Percentiles rank a stretch among this genome's conserved stretches.
Evolutionary conservation across 2,329 filamentous ascomycete species (phyloP).

Genomic region (Nectriaceae sp.): DNA sequence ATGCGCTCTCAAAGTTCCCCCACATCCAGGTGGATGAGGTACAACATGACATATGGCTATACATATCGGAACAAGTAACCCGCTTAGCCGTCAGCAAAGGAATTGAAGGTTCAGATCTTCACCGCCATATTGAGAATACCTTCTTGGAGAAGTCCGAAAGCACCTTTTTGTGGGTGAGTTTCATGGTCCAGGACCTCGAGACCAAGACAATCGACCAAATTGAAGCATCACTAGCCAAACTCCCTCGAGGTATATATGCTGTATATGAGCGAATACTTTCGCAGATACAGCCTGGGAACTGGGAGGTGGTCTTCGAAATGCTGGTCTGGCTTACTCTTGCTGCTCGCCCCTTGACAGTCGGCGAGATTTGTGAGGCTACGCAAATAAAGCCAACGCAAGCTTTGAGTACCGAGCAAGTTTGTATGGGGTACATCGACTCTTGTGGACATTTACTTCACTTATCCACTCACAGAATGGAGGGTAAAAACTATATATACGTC

Average conservation of each 20-base stretch:
- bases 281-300: not conserved
- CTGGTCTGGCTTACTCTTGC: slow-evolving; percentile 10
- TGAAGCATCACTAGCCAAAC: slow-evolving; percentile 1
- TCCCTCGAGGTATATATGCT: slow-evolving; percentile 9
- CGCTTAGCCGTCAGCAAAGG: not conserved
- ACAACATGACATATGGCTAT: not conserved
- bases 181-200: slow-evolving; percentile 14
- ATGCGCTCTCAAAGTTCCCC: rapidly evolving
- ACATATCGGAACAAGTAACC: not conserved
- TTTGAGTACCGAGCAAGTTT: slow-evolving; percentile 3
- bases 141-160: slow-evolving; percentile 5
- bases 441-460: slow-evolving; percentile 15
- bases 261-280: slow-evolving; percentile 11
- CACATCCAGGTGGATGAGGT: not conserved
- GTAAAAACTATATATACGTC: not conserved
- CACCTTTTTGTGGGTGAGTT: slow-evolving; percentile 17
- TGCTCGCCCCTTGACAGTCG: not conserved
- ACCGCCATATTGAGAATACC: not conserved
- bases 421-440: slow-evolving; percentile 2
- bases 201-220: slow-evolving; percentile 1
- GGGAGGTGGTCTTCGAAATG: not conserved
- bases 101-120: rapidly evolving
- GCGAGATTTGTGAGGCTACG: slow-evolving; percentile 10
- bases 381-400: not conserved
- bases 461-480: not conserved